phyloP scores from a whole-genome alignment of 1,284 basidiomycete genomes.

The Testicularia cyperi region DNA sequence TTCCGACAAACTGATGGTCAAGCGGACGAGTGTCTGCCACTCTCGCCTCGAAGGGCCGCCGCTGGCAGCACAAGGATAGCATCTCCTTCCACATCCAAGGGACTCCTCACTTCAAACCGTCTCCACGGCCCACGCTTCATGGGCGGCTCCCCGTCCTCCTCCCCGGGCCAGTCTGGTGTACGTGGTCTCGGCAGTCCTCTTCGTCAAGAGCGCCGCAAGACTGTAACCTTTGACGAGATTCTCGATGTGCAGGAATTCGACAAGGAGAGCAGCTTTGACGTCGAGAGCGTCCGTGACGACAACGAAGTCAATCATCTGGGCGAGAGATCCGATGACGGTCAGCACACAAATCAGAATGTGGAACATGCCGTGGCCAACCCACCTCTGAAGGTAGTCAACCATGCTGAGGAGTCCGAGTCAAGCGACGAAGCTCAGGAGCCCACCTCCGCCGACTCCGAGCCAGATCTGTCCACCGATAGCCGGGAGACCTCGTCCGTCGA shows the following conservation, averaged over 20 bases:
- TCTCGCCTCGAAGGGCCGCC: constrained; percentile 2
- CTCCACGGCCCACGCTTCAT: constrained; percentile 71
- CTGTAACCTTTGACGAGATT: constrained; percentile 79
- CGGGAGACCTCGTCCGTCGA: constrained; percentile 41
- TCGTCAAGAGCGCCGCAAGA: constrained; percentile 60
- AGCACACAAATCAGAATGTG: no score
- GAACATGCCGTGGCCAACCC: constrained; percentile 9
- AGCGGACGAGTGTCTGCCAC: constrained; percentile 31
- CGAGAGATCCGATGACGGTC: constrained; percentile 1
- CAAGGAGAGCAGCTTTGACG: constrained; percentile 51
- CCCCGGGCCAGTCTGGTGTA: not conserved
- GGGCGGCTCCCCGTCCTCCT: constrained; percentile 8
- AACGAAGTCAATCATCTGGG: no score
- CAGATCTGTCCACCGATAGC: constrained; percentile 34
- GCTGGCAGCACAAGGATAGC: constrained; percentile 1
- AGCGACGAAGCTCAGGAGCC: constrained; percentile 9
- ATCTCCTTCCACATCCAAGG: constrained; percentile 62
- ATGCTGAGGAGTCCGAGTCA: not conserved
- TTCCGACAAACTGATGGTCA: constrained; percentile 67
- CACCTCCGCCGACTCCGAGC: constrained; percentile 22
- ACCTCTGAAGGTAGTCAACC: constrained; percentile 35
- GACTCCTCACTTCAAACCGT: constrained; percentile 75
- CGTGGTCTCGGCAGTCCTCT: constrained; percentile 1
- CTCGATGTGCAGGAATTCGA: constrained; percentile 78
- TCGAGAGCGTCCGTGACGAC: constrained; percentile 27